These are phyloP conservation scores for Ochetophila trinervis DNA, from an alignment of 306 rosid species.

Conservation along the genomic window DNA sequence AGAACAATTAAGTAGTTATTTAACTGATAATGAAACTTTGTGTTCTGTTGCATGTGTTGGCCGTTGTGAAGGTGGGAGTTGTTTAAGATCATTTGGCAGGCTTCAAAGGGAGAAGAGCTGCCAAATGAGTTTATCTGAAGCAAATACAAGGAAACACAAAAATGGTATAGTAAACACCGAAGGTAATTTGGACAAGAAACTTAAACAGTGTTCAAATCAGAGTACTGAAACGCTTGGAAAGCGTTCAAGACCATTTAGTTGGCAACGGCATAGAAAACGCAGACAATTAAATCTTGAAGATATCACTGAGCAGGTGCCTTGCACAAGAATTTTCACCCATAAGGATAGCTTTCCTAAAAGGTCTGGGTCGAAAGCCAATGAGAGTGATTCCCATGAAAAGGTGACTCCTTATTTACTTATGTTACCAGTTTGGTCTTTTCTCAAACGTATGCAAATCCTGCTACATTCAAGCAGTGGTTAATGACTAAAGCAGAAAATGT, in stretches of 20 bases:
- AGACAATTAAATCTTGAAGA: conserved; percentile 38
- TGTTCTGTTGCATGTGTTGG: conserved; percentile 28
- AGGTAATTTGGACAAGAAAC: conserved; percentile 26
- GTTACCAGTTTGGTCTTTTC: conserved; percentile 8
- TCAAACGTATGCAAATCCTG: neutral
- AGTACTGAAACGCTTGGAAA: conserved; percentile 36
- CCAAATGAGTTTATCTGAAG: conserved; percentile 28
- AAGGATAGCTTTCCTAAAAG: conserved; percentile 29
- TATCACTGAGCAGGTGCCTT: conserved; percentile 13
- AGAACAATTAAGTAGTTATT: conserved; percentile 33
- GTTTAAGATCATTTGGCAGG: conserved; percentile 25
- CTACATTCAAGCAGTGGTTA: neutral
- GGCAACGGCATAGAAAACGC: conserved; percentile 61
- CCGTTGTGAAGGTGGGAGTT: conserved; percentile 7
- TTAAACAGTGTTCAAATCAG: conserved; percentile 24
- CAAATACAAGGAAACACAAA: conserved; percentile 22
- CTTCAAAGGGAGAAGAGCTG: conserved; percentile 18
- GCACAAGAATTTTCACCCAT: conserved; percentile 12
- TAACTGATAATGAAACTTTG: conserved; percentile 18
- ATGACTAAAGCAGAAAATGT: neutral
- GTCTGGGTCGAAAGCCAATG: conserved; percentile 22
- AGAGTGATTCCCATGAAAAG: conserved; percentile 29
- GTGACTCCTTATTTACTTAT: conserved; percentile 26
- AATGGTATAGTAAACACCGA: conserved; percentile 8
- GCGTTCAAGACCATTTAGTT: conserved; percentile 62